Evolutionary conservation across 176 grass and related monocot genomes (phyloP).

Genomic region (Alloteropsis semialata): DNA sequence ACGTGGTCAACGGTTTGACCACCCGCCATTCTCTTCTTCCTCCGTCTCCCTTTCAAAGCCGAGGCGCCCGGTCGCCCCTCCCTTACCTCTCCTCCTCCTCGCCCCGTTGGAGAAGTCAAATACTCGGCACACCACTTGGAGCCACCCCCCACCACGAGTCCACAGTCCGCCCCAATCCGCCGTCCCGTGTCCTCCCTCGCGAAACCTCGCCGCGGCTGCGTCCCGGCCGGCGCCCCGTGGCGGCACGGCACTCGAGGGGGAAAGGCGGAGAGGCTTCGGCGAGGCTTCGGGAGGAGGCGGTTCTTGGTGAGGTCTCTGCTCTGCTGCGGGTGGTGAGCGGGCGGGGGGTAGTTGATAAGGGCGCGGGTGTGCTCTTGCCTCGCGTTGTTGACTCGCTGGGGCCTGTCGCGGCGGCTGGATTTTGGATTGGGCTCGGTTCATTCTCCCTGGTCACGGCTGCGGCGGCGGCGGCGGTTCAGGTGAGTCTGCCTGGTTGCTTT

Average conservation of each 20-base stretch:
- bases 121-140: constrained; percentile 11
- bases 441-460: not conserved
- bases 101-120: constrained; percentile 21
- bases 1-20: constrained; percentile 37
- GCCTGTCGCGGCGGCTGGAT: not conserved
- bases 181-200: not conserved
- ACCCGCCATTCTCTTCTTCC: not conserved
- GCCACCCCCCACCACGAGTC: not conserved
- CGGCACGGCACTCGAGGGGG: not conserved
- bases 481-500: constrained; percentile 18
- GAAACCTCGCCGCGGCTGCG: constrained; percentile 12
- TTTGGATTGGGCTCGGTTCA: not conserved
- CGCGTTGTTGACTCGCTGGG: not conserved
- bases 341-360: not conserved
- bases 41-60: not conserved
- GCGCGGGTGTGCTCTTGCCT: too few species aligned
- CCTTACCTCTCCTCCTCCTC: not conserved
- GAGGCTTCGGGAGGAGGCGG: not conserved
- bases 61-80: not conserved
- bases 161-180: not conserved
- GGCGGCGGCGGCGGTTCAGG: constrained; percentile 27
- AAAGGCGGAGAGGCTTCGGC: not conserved
- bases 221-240: not conserved
- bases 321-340: not conserved
- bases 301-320: not conserved